Percentiles rank a stretch among this genome's conserved stretches.
These are phyloP conservation scores for Sarocladium strictum DNA, from an alignment of 2,329 filamentous ascomycete genomes.

Conservation along the genomic window DNA sequence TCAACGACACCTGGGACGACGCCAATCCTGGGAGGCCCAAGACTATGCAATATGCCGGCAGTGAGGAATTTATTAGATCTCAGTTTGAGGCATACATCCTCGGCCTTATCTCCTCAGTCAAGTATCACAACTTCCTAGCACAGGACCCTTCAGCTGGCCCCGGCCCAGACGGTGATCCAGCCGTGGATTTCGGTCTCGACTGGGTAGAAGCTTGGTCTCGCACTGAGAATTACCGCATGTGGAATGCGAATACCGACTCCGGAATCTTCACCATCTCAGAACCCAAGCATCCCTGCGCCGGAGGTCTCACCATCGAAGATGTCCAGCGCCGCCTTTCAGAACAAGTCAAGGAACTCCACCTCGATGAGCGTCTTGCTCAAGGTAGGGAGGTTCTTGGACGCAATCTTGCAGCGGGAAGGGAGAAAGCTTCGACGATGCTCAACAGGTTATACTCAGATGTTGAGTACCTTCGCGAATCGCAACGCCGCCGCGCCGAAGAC, in stretches of 20 bases:
- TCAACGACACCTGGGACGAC: conserved; percentile 96
- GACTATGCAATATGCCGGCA: conserved; percentile 89
- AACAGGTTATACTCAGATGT: conserved; percentile 88
- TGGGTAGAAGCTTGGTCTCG: conserved; percentile 84
- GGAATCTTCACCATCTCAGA: conserved; percentile 93
- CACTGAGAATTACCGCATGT: conserved; percentile 89
- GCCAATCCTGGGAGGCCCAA: conserved; percentile 84
- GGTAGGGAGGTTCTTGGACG: conserved; percentile 82
- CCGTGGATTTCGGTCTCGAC: conserved; percentile 73
- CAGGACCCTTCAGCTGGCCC: conserved; percentile 33
- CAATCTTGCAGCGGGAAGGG: conserved; percentile 79
- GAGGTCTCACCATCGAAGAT: conserved; percentile 88
- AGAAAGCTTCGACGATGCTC: conserved; percentile 82
- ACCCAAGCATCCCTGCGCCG: conserved; percentile 87
- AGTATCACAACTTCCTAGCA: conserved; percentile 74
- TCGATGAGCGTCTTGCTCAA: conserved; percentile 83
- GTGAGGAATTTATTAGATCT: conserved; percentile 93
- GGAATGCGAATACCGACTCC: conserved; percentile 72
- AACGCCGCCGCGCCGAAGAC: conserved; percentile 36
- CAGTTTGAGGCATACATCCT: conserved; percentile 97
- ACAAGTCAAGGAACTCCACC: conserved; percentile 87
- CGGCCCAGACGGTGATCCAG: conserved; percentile 75
- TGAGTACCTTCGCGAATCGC: conserved; percentile 52
- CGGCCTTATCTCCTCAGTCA: conserved; percentile 79
- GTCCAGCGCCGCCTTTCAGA: conserved; percentile 84